phyloP scores from a whole-genome alignment of 345 rosid species.

The Aurinia saxatilis region DNA sequence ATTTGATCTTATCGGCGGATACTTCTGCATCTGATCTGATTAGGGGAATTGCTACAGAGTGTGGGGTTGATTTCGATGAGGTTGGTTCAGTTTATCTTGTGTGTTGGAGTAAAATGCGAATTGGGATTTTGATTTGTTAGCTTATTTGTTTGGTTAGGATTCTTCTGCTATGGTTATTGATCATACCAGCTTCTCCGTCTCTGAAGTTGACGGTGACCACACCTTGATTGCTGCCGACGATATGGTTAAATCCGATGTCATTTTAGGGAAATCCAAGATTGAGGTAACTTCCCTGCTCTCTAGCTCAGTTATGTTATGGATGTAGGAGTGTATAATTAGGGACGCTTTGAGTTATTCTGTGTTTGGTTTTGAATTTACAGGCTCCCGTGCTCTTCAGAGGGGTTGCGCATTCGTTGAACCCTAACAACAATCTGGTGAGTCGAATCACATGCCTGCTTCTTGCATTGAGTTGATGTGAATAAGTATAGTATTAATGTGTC shows the following conservation, averaged over 20 bases:
- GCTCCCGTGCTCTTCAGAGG: constrained; percentile 64
- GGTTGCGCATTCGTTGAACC: constrained; percentile 60
- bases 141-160: constrained; percentile 34
- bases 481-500: not conserved
- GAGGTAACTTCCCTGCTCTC: constrained; percentile 30
- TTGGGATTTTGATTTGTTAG: constrained; percentile 2
- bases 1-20: constrained; percentile 60
- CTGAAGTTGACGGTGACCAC: constrained; percentile 50
- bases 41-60: constrained; percentile 46
- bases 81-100: constrained; percentile 25
- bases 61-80: constrained; percentile 73
- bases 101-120: not conserved
- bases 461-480: not conserved
- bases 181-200: constrained; percentile 45
- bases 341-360: not conserved
- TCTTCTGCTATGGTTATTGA: constrained; percentile 57
- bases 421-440: constrained; percentile 50
- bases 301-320: not conserved
- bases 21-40: constrained; percentile 56
- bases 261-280: constrained; percentile 47
- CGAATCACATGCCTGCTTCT: not conserved
- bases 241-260: constrained; percentile 44
- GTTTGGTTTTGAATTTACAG: constrained; percentile 27
- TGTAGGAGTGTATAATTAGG: no score
- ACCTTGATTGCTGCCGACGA: constrained; percentile 52